phyloP scores from a whole-genome alignment of 2,329 filamentous ascomycete genomes.

The Neonectria ditissima region DNA sequence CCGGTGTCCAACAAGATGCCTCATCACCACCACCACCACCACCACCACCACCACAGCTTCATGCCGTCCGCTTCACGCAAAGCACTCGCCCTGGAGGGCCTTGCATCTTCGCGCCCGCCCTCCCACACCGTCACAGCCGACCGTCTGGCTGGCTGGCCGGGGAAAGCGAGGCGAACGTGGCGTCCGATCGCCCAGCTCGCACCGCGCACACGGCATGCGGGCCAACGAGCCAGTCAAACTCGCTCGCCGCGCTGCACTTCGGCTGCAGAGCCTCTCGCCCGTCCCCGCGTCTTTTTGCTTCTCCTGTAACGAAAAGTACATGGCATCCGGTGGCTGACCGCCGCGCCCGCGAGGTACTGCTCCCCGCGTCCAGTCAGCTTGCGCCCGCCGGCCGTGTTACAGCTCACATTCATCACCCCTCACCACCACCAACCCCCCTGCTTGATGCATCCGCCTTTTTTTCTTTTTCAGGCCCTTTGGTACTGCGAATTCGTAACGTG shows the following conservation, averaged over 20 bases:
- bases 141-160: constrained; percentile 17
- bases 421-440: constrained; percentile 2
- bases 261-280: constrained; percentile 42
- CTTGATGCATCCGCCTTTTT: constrained; percentile 11
- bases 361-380: constrained; percentile 13
- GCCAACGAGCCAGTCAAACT: constrained; percentile 9
- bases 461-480: constrained; percentile 10
- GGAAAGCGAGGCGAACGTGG: constrained; percentile 44
- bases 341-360: constrained; percentile 6
- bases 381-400: constrained; percentile 6
- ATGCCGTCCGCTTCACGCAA: constrained; percentile 41
- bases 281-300: background rate
- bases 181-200: constrained; percentile 40
- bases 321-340: constrained; percentile 2
- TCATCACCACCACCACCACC: constrained; percentile 9
- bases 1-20: constrained; percentile 23
- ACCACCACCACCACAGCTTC: constrained; percentile 15
- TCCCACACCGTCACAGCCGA: constrained; percentile 17
- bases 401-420: constrained; percentile 1
- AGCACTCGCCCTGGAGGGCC: constrained; percentile 36
- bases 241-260: constrained; percentile 11
- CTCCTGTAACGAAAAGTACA: background rate
- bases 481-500: constrained; percentile 31
- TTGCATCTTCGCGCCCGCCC: constrained; percentile 34
- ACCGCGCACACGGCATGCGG: constrained; percentile 26